phyloP scores from a whole-genome alignment of 805 yeast genomes.

The Lipomyces chichibuensis region DNA sequence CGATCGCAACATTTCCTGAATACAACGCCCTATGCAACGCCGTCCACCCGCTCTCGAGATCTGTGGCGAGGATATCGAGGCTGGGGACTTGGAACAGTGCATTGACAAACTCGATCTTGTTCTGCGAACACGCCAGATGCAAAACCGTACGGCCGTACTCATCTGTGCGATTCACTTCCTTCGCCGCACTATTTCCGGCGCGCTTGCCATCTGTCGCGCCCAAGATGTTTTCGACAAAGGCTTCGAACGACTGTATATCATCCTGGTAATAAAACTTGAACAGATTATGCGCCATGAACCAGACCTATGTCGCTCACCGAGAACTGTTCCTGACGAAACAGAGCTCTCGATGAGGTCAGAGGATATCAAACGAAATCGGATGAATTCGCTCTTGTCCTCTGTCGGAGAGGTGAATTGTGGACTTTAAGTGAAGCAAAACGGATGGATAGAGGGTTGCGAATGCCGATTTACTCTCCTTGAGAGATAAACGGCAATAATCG shows the following conservation, averaged over 20 bases:
- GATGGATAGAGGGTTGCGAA: background rate
- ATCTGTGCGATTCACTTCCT: slow-evolving; percentile 33
- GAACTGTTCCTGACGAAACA: background rate
- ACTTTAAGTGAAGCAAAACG: background rate
- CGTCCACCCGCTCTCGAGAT: slow-evolving; percentile 81
- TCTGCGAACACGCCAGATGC: slow-evolving; percentile 58
- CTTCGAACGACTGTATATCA: slow-evolving; percentile 26
- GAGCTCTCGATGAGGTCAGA: background rate
- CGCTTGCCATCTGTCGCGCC: background rate
- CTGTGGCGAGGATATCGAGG: slow-evolving; percentile 53
- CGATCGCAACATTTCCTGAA: slow-evolving; percentile 59
- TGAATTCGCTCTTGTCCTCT: background rate
- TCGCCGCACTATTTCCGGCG: slow-evolving; percentile 8
- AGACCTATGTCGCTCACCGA: background rate
- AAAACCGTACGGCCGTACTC: slow-evolving; percentile 49
- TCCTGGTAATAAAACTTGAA: slow-evolving; percentile 31
- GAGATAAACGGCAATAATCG: background rate
- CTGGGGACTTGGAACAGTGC: slow-evolving; percentile 54
- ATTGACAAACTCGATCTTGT: slow-evolving; percentile 53
- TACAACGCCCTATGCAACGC: slow-evolving; percentile 72
- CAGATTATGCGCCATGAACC: slow-evolving; percentile 21
- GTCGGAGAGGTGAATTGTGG: background rate
- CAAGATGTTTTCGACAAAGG: slow-evolving; percentile 14
- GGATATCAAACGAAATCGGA: background rate
- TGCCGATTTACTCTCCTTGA: background rate